Conservation (phyloP, 2,329 filamentous ascomycete genomes). For the Botrytis medusae region DNA sequence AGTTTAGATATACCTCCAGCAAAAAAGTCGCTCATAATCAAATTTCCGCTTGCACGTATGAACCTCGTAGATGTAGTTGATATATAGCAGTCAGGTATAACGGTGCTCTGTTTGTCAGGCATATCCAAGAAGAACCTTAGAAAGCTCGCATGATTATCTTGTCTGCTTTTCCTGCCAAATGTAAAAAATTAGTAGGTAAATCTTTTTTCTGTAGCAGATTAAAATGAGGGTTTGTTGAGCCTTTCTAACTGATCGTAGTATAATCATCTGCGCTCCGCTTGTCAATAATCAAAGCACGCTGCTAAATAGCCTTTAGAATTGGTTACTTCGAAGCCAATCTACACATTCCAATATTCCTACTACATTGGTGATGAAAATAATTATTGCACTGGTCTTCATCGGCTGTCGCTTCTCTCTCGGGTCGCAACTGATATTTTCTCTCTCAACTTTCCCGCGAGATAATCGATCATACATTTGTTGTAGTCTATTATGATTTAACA, state of each 20-base stretch:
- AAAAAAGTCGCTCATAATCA: background rate
- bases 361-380: background rate
- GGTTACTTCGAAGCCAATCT: background rate
- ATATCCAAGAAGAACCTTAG: background rate
- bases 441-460: fast-evolving
- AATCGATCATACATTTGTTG: background rate
- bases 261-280: background rate
- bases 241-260: background rate
- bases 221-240: background rate
- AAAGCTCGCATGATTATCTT: background rate
- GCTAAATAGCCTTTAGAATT: background rate
- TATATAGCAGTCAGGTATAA: background rate
- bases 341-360: background rate
- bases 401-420: background rate
- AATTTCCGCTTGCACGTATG: background rate
- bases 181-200: background rate
- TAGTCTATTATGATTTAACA: background rate
- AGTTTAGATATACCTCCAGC: background rate
- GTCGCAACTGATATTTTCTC: background rate
- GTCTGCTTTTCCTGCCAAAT: background rate
- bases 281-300: background rate
- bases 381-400: no score
- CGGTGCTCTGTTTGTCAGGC: background rate
- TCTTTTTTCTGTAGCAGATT: background rate
- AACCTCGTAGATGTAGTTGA: background rate